phyloP scores from a whole-genome alignment of 1,139 yeast species.

The Diutina neorugosa region DNA sequence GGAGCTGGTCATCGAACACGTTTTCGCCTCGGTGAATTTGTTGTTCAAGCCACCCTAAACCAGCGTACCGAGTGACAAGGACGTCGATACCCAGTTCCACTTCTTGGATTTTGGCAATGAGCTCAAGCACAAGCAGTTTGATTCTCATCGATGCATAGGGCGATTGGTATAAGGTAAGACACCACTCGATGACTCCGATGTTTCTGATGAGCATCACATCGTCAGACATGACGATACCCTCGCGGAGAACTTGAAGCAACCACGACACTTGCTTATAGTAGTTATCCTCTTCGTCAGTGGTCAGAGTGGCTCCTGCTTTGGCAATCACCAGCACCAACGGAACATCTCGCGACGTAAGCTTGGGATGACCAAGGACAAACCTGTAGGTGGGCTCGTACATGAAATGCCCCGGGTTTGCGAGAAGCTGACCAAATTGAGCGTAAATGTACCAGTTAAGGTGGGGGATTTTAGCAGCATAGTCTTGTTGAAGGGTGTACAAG shows the following conservation, averaged over 20 bases:
- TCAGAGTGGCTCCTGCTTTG: conserved; percentile 19
- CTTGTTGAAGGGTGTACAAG: conserved; percentile 29
- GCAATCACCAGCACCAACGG: conserved; percentile 49
- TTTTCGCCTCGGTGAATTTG: conserved; percentile 12
- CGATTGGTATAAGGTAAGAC: conserved; percentile 40
- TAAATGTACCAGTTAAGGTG: conserved; percentile 28
- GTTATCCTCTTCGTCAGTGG: conserved; percentile 29
- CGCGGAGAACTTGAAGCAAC: conserved; percentile 42
- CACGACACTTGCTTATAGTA: conserved; percentile 52
- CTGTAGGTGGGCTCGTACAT: conserved; percentile 58
- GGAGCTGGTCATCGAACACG: conserved; percentile 21
- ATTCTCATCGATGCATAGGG: conserved; percentile 33
- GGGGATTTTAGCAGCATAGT: conserved; percentile 14
- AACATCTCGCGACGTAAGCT: conserved; percentile 41
- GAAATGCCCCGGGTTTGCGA: conserved; percentile 58
- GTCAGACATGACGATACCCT: conserved; percentile 17
- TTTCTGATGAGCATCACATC: conserved; percentile 44
- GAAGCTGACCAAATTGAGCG: conserved; percentile 43
- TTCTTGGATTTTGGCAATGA: conserved; percentile 39
- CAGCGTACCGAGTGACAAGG: conserved; percentile 52
- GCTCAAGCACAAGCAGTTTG: conserved; percentile 23
- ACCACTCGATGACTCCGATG: conserved; percentile 56
- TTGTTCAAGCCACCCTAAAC: conserved; percentile 38
- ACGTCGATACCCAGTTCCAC: conserved; percentile 47
- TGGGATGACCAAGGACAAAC: conserved; percentile 48